These are phyloP conservation scores for Scheffersomyces stambukii DNA, from an alignment of 1,139 yeast species.

Conservation along the genomic window DNA sequence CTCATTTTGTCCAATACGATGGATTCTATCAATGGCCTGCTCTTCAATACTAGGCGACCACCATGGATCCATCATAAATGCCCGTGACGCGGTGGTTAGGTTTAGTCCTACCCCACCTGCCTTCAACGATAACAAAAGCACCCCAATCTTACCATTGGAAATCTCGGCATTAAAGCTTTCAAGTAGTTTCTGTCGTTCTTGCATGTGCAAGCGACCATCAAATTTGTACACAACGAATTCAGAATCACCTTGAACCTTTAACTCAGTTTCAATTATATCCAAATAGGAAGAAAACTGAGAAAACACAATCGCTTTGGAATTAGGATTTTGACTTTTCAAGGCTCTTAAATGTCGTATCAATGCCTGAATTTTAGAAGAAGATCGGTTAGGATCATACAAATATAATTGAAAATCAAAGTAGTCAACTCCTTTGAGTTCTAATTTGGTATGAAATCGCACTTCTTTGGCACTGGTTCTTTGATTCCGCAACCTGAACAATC, in stretches of 20 bases:
- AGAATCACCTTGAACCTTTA: constrained; percentile 36
- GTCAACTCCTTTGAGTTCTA: constrained; percentile 16
- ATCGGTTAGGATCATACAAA: constrained; percentile 45
- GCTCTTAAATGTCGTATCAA: constrained; percentile 55
- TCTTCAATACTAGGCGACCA: constrained; percentile 95
- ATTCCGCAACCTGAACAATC: constrained; percentile 36
- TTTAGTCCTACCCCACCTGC: constrained; percentile 97
- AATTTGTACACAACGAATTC: constrained; percentile 54
- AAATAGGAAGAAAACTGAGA: constrained; percentile 86
- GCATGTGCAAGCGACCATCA: constrained; percentile 75
- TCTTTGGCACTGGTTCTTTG: constrained; percentile 27
- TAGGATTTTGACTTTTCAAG: constrained; percentile 51
- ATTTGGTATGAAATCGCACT: constrained; percentile 27
- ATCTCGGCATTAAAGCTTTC: constrained; percentile 44
- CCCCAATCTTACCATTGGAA: constrained; percentile 35
- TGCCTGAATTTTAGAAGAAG: constrained; percentile 75
- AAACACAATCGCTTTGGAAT: constrained; percentile 79
- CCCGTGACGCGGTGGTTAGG: constrained; percentile 79
- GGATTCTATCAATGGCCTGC: constrained; percentile 93
- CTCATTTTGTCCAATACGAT: constrained; percentile 80
- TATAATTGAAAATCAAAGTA: constrained; percentile 31
- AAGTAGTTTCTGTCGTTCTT: constrained; percentile 61
- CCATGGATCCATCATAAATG: constrained; percentile 97
- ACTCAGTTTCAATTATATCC: constrained; percentile 67
- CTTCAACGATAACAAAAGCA: constrained; percentile 71